Base-by-base conservation (phyloP, 306 rosid genomes). In the Acmispon strigosus region DNA sequence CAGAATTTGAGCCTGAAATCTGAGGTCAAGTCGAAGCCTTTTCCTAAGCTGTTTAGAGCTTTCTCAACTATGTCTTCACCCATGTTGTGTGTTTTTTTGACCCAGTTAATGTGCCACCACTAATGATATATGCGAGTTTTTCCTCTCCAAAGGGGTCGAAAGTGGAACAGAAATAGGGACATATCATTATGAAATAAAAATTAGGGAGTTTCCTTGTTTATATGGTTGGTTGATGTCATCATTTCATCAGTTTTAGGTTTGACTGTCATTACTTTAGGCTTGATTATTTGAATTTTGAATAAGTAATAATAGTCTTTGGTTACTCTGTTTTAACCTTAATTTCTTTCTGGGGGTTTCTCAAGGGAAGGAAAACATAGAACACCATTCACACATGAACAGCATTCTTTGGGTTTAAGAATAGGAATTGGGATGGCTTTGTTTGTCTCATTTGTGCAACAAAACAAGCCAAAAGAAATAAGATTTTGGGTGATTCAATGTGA, bases 1-100 rank as follows among this genome's bases (percentile, higher is more conserved):
- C 95, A 91, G 75, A 83, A 94, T 7, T 87, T 67, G 32, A 90
- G 96, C 27, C 83, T 75, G 85, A 91, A 94, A 87, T 94, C 99
- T 8, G 95, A 87, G 13, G 97, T 83, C 5, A 94, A 52, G 29
- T 94, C 99, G 66, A 94, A 91, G 5, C 99, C 99, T 85, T 77
- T 90, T n/a, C 99, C 99, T 13, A 94, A 78, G 79, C 97, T 80
- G 41, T 58, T 74, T 0, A 91, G 15, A 62, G 92, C 95, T 43
- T 5, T 80, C 58, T 84, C 78, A 13, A 82, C 86, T 60, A 88
- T 81, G 51, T 7, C 69, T 36, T 81, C 81, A 5, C 72, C 82
- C 77, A 76, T 81, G 0, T 63, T 71, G 19, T 32, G 8, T 73
- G 8, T 41, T 41, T 45, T 19, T 50, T 72, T 66, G 5, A 19